Evolutionary conservation across 176 grass and related monocot species (phyloP).

Genomic region (Alloteropsis semialata): DNA sequence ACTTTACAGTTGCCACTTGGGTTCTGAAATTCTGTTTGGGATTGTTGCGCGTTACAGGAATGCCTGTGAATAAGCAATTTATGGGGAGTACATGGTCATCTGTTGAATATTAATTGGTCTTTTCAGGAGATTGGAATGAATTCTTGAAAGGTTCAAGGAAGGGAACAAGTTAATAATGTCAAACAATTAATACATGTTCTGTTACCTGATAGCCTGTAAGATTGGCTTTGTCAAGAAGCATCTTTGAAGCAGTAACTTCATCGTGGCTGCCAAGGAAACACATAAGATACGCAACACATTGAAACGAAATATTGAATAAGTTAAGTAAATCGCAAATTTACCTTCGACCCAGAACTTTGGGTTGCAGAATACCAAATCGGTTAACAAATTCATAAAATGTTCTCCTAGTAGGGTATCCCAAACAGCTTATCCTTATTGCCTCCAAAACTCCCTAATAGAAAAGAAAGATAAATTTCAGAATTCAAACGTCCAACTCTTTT

Average conservation of each 20-base stretch:
- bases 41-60: background rate
- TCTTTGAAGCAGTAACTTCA: slow-evolving; percentile 64
- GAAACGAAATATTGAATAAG: slow-evolving; percentile 11
- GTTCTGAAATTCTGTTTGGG: background rate
- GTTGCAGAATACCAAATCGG: slow-evolving; percentile 81
- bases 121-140: background rate
- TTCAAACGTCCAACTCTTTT: background rate
- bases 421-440: slow-evolving; percentile 94
- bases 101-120: background rate
- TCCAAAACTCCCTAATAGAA: slow-evolving; percentile 85
- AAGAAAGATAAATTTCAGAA: background rate
- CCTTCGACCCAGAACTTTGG: slow-evolving; percentile 69
- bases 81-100: background rate
- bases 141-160: background rate
- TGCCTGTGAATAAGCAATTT: slow-evolving; percentile 7
- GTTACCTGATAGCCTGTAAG: slow-evolving; percentile 90
- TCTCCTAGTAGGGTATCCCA: slow-evolving; percentile 83
- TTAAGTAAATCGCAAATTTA: slow-evolving; percentile 38
- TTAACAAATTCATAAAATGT: slow-evolving; percentile 89
- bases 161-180: slow-evolving; percentile 16
- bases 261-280: slow-evolving; percentile 50
- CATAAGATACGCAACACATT: background rate
- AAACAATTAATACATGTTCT: background rate
- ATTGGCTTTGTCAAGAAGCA: slow-evolving; percentile 77
- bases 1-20: background rate